Conservation (phyloP, 495 filamentous ascomycete species). For the Hypoxylon rickii region DNA sequence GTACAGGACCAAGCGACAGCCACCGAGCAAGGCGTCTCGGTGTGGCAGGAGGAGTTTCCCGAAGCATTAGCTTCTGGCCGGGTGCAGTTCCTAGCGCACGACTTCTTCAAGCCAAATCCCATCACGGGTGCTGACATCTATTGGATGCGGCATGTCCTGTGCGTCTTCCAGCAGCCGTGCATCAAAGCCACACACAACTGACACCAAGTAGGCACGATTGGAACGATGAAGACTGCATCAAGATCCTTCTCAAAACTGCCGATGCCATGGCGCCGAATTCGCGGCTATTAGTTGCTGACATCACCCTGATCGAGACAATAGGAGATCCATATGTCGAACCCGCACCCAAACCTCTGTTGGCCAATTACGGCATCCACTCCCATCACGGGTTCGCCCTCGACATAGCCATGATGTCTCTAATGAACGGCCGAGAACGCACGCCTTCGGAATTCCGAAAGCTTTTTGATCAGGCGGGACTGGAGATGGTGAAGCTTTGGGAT, state of each 20-base stretch:
- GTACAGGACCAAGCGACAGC: constrained; percentile 48
- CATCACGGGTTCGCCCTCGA: constrained; percentile 44
- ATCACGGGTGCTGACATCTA: constrained; percentile 48
- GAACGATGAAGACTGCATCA: constrained; percentile 48
- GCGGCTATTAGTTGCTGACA: constrained; percentile 46
- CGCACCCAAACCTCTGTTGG: constrained; percentile 42
- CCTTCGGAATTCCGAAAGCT: constrained; percentile 40
- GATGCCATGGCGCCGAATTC: constrained; percentile 40
- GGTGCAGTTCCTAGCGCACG: constrained; percentile 43
- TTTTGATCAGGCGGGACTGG: constrained; percentile 24
- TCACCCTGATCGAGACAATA: constrained; percentile 45
- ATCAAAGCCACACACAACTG: constrained; percentile 8
- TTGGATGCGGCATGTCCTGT: constrained; percentile 48
- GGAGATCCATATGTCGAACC: constrained; percentile 36
- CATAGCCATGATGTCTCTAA: constrained; percentile 44
- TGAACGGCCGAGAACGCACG: constrained; percentile 48
- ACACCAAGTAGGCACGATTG: constrained; percentile 41
- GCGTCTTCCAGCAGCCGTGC: neutral
- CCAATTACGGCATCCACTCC: constrained; percentile 42
- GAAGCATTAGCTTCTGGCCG: constrained; percentile 36
- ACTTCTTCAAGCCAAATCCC: constrained; percentile 50
- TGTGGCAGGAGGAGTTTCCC: constrained; percentile 38
- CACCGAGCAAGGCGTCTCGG: constrained; percentile 31
- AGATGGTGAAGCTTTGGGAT: constrained; percentile 33
- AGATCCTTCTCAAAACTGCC: constrained; percentile 41